Evolutionary conservation across 495 filamentous ascomycete genomes (phyloP).

Genomic region (Xylaria curta): DNA sequence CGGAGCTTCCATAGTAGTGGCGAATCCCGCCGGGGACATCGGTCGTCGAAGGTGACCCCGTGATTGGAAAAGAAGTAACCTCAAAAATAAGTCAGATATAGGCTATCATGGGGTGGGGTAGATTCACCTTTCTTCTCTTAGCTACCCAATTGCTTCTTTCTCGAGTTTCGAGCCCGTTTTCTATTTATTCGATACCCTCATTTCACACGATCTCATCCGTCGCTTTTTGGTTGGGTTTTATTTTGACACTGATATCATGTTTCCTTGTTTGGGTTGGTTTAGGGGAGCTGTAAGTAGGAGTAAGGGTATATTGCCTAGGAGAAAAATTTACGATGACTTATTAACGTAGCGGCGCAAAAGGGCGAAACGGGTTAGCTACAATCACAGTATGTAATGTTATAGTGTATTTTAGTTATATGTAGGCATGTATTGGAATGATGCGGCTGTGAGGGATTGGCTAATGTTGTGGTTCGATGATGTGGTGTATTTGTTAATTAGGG

Average conservation of each 20-base stretch:
- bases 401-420: background rate
- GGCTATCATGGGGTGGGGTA: background rate
- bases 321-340: background rate
- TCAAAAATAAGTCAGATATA: background rate
- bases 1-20: constrained; percentile 13
- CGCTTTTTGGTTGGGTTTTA: background rate
- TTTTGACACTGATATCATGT: background rate
- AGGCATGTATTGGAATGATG: background rate
- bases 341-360: background rate
- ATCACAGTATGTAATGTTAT: background rate
- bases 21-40: background rate
- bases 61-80: background rate
- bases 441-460: background rate
- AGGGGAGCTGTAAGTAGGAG: background rate
- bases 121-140: background rate
- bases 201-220: background rate
- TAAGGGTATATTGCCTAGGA: background rate
- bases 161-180: background rate
- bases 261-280: background rate
- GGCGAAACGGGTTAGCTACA: background rate
- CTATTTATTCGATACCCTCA: constrained; percentile 7
- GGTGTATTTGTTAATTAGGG: background rate
- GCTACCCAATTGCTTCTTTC: background rate
- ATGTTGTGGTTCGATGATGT: background rate
- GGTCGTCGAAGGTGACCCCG: background rate